Evolutionary conservation across 768 basidiomycete species (phyloP), one percentile per base, ranked within the genome.

Genomic region (Cytidiella melzeri): DNA sequence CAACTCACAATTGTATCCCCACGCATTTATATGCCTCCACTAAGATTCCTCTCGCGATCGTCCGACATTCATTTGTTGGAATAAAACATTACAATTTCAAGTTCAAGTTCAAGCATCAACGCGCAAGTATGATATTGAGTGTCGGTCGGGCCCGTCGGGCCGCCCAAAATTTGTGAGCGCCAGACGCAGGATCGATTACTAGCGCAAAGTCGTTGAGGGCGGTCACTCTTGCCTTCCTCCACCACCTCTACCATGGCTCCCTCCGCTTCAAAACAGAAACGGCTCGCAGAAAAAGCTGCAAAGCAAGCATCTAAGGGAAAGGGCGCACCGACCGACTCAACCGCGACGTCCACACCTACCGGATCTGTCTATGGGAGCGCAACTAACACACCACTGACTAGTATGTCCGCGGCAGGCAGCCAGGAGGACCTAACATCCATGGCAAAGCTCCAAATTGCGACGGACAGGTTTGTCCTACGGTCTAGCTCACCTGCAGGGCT

Each of bases 251-350:
- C 24, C 41, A 64, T 64, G 62, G 53, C 88, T 0, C 87, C 87
- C 41, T 90, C 88, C 45, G 76, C 84, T 21, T 87, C 88, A 41
- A 91, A 91, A 65, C 90, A 92, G 68, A 97, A 97, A 68, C 83
- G 95, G 42, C 80, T 96, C 50, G 93, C 91, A 53, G 94, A 95
- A 68, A 96, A 96, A 69, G 92, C 84, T 18, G 88, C 87, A 52
- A 89, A 88, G 65, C 80, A 84, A 66, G 75, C 80, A 48, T 75
- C 84, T 9, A 84, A 73, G 60, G 66, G 55, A 10, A 65, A 73
- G 19, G 73, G 69, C 21, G 67, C 68, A 9, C 61, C 69, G 46
- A 59, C 59, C 36, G 69, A 75, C 9, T 76, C 80, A 6, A 70
- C 79, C 3, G 75, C 81, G 13, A 77, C 78, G 11, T 69, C 75